phyloP scores from a whole-genome alignment of 2,329 filamentous ascomycete genomes.

The Phaeosphaeriaceae sp. region DNA sequence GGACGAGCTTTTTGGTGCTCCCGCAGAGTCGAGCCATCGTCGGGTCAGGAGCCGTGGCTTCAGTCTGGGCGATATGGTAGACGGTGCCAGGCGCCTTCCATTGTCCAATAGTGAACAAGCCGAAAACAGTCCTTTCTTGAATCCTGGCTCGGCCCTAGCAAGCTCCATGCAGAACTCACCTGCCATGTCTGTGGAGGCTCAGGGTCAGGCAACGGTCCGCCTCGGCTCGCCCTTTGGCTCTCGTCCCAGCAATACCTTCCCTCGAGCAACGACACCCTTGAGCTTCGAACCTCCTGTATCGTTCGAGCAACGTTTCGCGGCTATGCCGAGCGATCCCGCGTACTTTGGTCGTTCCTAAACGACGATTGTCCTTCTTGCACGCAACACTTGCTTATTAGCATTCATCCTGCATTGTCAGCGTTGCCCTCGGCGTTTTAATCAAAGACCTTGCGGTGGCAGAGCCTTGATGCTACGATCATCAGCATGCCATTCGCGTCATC shows the following conservation, averaged over 20 bases:
- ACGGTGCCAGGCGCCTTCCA: conserved; percentile 58
- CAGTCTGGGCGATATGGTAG: conserved; percentile 64
- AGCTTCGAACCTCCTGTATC: conserved; percentile 47
- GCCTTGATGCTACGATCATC: conserved; percentile 27
- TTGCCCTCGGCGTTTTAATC: conserved; percentile 33
- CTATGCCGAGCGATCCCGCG: conserved; percentile 31
- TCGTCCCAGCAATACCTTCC: conserved; percentile 55
- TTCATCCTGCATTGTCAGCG: conserved; percentile 42
- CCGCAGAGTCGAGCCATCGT: conserved; percentile 60
- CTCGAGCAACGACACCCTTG: conserved; percentile 49
- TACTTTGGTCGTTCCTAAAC: conserved; percentile 32
- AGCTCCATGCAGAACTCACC: conserved; percentile 34
- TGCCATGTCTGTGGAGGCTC: conserved; percentile 20
- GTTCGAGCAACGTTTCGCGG: conserved; percentile 50
- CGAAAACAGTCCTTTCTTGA: conserved; percentile 39
- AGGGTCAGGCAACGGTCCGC: conserved; percentile 51
- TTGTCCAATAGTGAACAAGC: conserved; percentile 61
- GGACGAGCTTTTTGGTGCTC: conserved; percentile 55
- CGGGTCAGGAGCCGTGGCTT: conserved; percentile 68
- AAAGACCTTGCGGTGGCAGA: conserved; percentile 2
- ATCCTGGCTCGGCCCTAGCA: conserved; percentile 25
- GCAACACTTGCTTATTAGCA: conserved; percentile 30
- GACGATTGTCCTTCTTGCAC: conserved; percentile 19
- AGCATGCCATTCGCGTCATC: conserved; percentile 25
- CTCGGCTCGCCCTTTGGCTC: conserved; percentile 57